Evolutionary conservation across 306 rosid species (phyloP).

Genomic region (Sechiopsis laciniata): DNA sequence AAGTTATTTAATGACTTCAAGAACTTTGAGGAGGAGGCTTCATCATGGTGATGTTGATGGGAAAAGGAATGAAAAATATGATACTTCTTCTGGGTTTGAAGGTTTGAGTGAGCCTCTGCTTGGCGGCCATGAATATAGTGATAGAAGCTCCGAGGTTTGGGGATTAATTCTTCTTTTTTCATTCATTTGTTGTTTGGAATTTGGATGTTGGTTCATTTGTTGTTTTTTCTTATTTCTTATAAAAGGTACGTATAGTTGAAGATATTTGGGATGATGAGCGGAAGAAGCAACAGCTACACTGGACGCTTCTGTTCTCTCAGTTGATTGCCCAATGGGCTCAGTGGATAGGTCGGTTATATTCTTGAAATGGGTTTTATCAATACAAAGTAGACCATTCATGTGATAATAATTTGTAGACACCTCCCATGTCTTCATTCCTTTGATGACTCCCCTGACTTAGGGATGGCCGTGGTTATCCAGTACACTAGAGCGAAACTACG

Average conservation of each 20-base stretch:
- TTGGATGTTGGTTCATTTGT: background rate
- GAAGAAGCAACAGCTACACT: constrained; percentile 65
- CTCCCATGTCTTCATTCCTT: too few relatives aligned
- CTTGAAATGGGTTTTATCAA: constrained; percentile 10
- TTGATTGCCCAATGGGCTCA: constrained; percentile 85
- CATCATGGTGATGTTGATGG: constrained; percentile 82
- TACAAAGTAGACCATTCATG: background rate
- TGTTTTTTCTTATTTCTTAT: constrained; percentile 3
- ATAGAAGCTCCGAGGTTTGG: constrained; percentile 44
- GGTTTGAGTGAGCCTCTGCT: constrained; percentile 61
- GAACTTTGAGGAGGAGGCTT: constrained; percentile 72
- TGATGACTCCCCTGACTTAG: too few relatives aligned
- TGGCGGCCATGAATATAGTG: constrained; percentile 35
- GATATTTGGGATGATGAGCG: constrained; percentile 72
- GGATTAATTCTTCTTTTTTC: background rate
- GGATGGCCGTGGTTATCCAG: too few relatives aligned
- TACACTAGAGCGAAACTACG: too few relatives aligned
- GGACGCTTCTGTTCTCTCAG: constrained; percentile 75
- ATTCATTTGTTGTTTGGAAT: background rate
- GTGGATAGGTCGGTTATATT: constrained; percentile 57
- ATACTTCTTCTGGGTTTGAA: constrained; percentile 39
- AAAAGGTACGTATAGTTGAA: constrained; percentile 39
- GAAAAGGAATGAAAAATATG: constrained; percentile 45
- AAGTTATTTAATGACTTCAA: constrained; percentile 46
- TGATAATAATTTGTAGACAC: too few relatives aligned